Base-by-base conservation (phyloP, 495 filamentous ascomycete genomes). In the Neurospora sp. region DNA sequence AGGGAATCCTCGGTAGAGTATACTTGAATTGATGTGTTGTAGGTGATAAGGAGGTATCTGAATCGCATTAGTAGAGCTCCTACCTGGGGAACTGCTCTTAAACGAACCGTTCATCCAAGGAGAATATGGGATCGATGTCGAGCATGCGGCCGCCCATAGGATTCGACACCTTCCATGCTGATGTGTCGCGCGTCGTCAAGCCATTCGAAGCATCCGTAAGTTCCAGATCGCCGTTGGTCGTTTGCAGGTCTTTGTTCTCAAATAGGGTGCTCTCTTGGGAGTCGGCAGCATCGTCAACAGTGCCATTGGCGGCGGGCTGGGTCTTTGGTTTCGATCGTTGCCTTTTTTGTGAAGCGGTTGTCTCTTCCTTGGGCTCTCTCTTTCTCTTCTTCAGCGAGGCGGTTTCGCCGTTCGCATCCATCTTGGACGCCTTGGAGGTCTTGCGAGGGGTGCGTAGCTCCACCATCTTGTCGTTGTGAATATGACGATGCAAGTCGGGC, bases 1-100 rank as follows among this genome's bases (percentile, higher is more conserved):
- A 96, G 88, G 5, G 94, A 97, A 61, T 92, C 93, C 41, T 89
- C 83, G 41, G 91, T 89, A 0, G 94, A 91, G 81, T 94, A 96
- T 18, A 98, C 87, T 77, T 92, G 90, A 70, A 99, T 85, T 4
- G 91, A 87, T 74, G 79, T 85, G 70, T 85, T 84, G 74, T 85
- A 86, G 20, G 83, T 78, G 48, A 96, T 75, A 39, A 97, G 87
- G 35, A 98, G 77, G 82, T 90, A 86, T 73, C 92, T 94, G 35
- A 20, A 73, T 70, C 70, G 84, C 81, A 72, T 85, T 72, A 84
- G 81, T n/a, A 37, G 8, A 68, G 40, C 41, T 40, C 53, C 12
- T 69, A n/a, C 3, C 40, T 6, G 27, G 20, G 70, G 11, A 74
- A 18, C 48, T 70, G 48, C 59, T 41, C 41, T 48, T 39, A 40